Evolutionary conservation across 371 early-diverging fungal genomes (phyloP).

Genomic region (Lichtheimia hyalospora): DNA sequence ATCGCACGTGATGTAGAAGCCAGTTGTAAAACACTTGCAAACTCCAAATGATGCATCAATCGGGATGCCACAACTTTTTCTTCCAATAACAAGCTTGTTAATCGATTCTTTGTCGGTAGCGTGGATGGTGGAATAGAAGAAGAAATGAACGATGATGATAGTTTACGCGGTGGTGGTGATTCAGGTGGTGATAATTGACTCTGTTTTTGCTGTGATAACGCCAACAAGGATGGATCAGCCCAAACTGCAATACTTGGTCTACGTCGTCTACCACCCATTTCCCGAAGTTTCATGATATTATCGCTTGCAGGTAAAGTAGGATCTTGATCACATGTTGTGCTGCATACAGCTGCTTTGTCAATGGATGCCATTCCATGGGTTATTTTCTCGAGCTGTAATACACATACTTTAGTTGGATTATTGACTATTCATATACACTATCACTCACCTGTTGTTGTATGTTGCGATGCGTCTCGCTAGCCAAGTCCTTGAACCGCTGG

Average conservation of each 20-base stretch:
- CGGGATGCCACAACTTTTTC: neutral
- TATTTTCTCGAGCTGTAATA: neutral
- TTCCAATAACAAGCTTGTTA: conserved; percentile 14
- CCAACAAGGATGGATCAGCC: conserved; percentile 71
- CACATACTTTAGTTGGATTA: neutral
- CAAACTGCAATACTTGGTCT: conserved; percentile 83
- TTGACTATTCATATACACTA: neutral
- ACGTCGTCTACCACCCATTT: conserved; percentile 48
- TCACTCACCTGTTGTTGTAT: conserved; percentile 25
- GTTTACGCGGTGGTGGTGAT: neutral
- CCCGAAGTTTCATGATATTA: conserved; percentile 26
- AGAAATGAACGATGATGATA: neutral
- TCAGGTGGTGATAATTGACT: conserved; percentile 8
- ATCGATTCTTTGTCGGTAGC: conserved; percentile 4
- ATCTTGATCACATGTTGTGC: conserved; percentile 47
- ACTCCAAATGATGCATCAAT: conserved; percentile 31
- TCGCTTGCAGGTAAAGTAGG: conserved; percentile 33
- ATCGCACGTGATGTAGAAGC: conserved; percentile 12
- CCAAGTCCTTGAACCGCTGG: conserved; percentile 27
- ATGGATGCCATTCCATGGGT: conserved; percentile 7
- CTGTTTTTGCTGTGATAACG: conserved; percentile 38
- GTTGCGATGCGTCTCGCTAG: conserved; percentile 17
- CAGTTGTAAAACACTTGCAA: conserved; percentile 23
- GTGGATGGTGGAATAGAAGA: conserved; percentile 1
- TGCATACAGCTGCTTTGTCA: conserved; percentile 32